Base-by-base conservation (phyloP, 176 grass and related monocot species). In the Musa beccarii region DNA sequence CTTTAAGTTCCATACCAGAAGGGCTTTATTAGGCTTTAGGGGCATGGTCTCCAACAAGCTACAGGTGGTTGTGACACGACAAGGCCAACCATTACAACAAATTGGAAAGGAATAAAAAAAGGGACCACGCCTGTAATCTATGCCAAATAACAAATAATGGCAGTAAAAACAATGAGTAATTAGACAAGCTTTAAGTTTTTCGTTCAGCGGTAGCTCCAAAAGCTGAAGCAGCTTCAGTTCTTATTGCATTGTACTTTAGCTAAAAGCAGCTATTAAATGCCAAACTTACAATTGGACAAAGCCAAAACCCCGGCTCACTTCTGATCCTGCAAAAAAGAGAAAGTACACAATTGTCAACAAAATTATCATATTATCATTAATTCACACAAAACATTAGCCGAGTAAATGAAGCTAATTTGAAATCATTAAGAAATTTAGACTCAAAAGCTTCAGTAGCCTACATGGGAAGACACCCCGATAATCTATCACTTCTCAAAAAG, bases 271-370 rank as follows among this genome's bases (percentile, higher is more conserved):
- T 54, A 71, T 28, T 19, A n/a, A 62, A 17, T 66, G 49, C 17
- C 11, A 80, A 69, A 90, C 90, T 91, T 83, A 98, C 94, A 91
- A 93, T 73, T 90, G 86, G 61, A 98, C 90, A 49, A 91, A 93
- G 21, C 90, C 90, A 89, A 98, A 93, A 25, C 94, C 90, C 50
- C 84, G 66, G 49, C 67, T 98, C 59, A 78, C 80, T 71, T 93
- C 94, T 25, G 90, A 93, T 26, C 94, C 94, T 98, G 80, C 70
- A 72, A 63, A 59, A 10, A 10, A 54, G 54, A 81, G 81, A 13
- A 12, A 76, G 53, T 66, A 71, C 11, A 69, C 19, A 65, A 6
- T 43, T 26, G 26, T 29, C 6, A 68, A 29, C 11, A 68, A 64
- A 15, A 4, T 29, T 34, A 13, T 34, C 13, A 17, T 43, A 17